A percentile compares a stretch with the other conserved stretches of the same genome.
These are phyloP conservation scores for Lophiostoma macrostomum DNA, from an alignment of 495 filamentous ascomycete genomes.

Conservation along the genomic window DNA sequence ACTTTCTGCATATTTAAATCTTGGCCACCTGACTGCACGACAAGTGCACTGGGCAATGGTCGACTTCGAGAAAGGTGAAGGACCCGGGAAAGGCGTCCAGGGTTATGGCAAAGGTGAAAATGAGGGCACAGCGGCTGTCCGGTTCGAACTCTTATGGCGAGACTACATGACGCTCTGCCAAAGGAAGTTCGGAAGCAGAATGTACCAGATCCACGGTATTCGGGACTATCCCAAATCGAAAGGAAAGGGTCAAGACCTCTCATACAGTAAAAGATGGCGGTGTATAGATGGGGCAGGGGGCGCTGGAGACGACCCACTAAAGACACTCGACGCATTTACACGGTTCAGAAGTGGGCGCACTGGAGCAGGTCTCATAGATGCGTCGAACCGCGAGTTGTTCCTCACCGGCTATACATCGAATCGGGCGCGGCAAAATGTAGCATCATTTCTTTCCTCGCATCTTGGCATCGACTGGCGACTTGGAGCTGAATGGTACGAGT, in stretches of 20 bases:
- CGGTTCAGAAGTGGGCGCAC: constrained; percentile 61
- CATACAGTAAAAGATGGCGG: constrained; percentile 34
- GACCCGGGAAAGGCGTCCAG: constrained; percentile 21
- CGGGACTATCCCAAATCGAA: constrained; percentile 24
- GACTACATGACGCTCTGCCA: constrained; percentile 73
- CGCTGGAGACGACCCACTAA: constrained; percentile 18
- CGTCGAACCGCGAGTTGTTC: constrained; percentile 63
- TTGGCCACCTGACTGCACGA: constrained; percentile 65
- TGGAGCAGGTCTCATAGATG: constrained; percentile 68
- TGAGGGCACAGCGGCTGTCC: constrained; percentile 61
- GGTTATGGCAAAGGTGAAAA: constrained; percentile 61
- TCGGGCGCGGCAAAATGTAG: constrained; percentile 68
- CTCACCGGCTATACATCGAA: constrained; percentile 72
- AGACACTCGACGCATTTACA: constrained; percentile 12
- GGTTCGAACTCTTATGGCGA: constrained; percentile 70
- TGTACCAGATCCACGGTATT: constrained; percentile 62
- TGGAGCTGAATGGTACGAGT: constrained; percentile 77
- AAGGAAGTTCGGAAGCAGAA: constrained; percentile 57
- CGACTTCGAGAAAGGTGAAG: constrained; percentile 57
- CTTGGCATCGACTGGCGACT: constrained; percentile 71
- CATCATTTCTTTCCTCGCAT: constrained; percentile 66
- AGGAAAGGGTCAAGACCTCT: neutral
- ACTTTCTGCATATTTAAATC: constrained; percentile 63
- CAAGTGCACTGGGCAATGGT: constrained; percentile 61
- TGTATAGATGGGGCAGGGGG: constrained; percentile 13